Base-by-base conservation (phyloP, 345 rosid species). In the Toxicodendron radicans region DNA sequence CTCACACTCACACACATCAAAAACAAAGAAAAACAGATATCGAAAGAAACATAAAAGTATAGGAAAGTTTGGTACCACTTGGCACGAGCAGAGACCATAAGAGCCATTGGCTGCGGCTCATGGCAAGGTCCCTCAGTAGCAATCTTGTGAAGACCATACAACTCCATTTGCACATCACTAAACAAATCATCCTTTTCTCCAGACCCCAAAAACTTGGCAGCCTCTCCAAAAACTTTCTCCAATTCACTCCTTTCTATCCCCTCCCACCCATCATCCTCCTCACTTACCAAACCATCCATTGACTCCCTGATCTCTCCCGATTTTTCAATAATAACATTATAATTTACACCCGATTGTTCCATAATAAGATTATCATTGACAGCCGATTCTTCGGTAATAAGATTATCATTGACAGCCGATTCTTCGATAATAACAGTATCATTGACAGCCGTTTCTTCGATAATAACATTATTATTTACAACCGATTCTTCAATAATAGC, bases 71-170 rank as follows among this genome's bases (percentile, higher is more conserved):
- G 74, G 6, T 92, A 91, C 98, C 98, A 91, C 84, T 89, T 91
- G 16, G 96, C 85, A 66, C 98, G 95, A 75, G 97, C 88, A 76
- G 89, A 79, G 76, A 91, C 75, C 90, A 84, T 87, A 76, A 93
- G 82, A 70, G 89, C 81, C 92, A 90, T 79, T 18, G 99, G 99
- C 66, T 87, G 90, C 24, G 93, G 64, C 75, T 88, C 93, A 58
- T 79, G 86, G 85, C 99, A 95, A 64, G 99, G 85, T 61, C 99
- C 99, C 79, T 90, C 92, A 1, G 97, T 93, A 41, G 96, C 99
- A 68, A 93, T 79, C 85, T 91, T 95, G 86, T 90, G 95, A 20
- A 93, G 92, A 43, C 91, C 98, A 70, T 88, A 89, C 72, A 93
- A 73, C 56, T 88, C 86, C 91, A 91, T 80, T 76, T 75, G 81